Percentiles rank a stretch among this genome's conserved stretches.
phyloP scores from a whole-genome alignment of 257 asterid genomes.

The Scutellaria baicalensis region DNA sequence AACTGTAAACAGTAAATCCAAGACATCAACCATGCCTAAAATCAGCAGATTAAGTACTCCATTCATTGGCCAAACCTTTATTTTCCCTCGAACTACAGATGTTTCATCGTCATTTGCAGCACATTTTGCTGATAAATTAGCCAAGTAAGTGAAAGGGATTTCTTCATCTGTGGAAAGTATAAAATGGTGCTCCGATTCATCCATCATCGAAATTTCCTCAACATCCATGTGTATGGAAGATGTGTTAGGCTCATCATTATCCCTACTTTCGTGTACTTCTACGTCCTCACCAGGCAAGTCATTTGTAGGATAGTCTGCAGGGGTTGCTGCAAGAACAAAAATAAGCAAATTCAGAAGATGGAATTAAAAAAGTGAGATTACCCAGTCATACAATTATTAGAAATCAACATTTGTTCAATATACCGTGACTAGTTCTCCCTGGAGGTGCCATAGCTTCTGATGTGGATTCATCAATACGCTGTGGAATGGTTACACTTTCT shows the following conservation, averaged over 20 bases:
- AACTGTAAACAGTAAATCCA: background rate
- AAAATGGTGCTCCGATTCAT: conserved; percentile 40
- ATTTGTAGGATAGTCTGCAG: conserved; percentile 11
- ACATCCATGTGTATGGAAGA: conserved; percentile 28
- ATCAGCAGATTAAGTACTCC: background rate
- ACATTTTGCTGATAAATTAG: conserved; percentile 64
- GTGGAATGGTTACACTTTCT: conserved; percentile 14
- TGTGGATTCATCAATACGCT: conserved; percentile 12
- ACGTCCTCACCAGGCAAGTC: conserved; percentile 23
- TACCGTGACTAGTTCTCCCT: conserved; percentile 24
- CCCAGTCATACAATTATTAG: background rate
- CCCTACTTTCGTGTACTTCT: conserved; percentile 11
- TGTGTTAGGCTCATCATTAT: conserved; percentile 19
- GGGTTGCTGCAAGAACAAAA: background rate
- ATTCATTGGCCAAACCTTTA: conserved; percentile 49
- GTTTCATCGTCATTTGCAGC: conserved; percentile 32
- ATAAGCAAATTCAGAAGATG: background rate
- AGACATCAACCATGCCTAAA: background rate
- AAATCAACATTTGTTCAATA: background rate
- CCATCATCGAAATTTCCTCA: conserved; percentile 41
- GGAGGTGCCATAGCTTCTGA: conserved; percentile 7
- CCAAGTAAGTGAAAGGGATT: conserved; percentile 83
- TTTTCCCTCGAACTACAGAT: conserved; percentile 56
- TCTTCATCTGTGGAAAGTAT: conserved; percentile 46
- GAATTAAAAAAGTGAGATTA: background rate